Evolutionary conservation across 495 filamentous ascomycete genomes (phyloP).

Genomic region (Aspergillus sparsus): DNA sequence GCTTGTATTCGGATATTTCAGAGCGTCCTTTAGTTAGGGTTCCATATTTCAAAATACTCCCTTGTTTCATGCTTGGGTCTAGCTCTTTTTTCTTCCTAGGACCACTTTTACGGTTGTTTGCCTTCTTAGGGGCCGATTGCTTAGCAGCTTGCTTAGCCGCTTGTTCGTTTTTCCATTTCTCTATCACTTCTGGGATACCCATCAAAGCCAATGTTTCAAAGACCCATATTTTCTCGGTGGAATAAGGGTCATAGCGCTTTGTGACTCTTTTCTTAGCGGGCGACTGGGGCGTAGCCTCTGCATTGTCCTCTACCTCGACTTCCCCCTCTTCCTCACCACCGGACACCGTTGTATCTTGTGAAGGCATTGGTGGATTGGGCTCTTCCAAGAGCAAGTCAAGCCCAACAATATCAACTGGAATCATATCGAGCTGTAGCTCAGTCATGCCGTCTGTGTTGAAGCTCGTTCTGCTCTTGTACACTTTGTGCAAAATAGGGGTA

Average conservation of each 20-base stretch:
- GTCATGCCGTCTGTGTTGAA: conserved; percentile 70
- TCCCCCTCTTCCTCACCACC: conserved; percentile 58
- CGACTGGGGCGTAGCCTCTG: conserved; percentile 29
- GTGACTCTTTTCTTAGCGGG: conserved; percentile 46
- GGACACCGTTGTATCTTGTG: conserved; percentile 53
- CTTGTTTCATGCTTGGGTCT: conserved; percentile 47
- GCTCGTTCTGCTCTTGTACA: conserved; percentile 68
- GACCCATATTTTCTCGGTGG: conserved; percentile 72
- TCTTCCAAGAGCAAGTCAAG: conserved; percentile 71
- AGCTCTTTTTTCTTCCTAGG: conserved; percentile 46
- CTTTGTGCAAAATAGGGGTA: conserved; percentile 48
- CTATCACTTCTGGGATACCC: conserved; percentile 70
- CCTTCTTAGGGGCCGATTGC: conserved; percentile 33
- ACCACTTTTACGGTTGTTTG: conserved; percentile 30
- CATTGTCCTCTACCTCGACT: conserved; percentile 41
- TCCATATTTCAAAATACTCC: conserved; percentile 50
- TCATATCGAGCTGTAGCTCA: conserved; percentile 76
- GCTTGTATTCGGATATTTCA: conserved; percentile 36
- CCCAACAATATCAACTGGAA: conserved; percentile 73
- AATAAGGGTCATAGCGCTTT: conserved; percentile 65
- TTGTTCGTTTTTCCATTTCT: conserved; percentile 72
- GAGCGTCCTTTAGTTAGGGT: conserved; percentile 45
- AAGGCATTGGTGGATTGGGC: conserved; percentile 52
- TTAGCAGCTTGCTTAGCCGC: conserved; percentile 30
- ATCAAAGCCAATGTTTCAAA: conserved; percentile 68